Conservation (phyloP, 306 rosid species). For the Gastrolobium villosum region DNA sequence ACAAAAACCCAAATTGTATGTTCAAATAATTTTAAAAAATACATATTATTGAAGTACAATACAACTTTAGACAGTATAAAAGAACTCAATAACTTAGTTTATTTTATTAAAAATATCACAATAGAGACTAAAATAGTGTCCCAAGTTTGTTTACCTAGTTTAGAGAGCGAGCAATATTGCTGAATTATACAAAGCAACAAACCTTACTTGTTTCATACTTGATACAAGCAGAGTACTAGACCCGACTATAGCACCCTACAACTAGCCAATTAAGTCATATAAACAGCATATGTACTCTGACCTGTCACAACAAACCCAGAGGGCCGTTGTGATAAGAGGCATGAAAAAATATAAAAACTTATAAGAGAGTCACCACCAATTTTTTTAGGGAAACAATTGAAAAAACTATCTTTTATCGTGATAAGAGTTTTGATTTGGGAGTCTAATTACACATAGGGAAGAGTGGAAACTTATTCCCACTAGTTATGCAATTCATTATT, state of each 20-base stretch:
- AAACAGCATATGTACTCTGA: no score
- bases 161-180: neutral
- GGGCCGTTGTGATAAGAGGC: no score
- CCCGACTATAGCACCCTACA: neutral
- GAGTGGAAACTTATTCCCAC: no score
- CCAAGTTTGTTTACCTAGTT: neutral
- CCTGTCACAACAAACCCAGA: no score
- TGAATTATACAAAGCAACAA: neutral
- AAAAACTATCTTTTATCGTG: no score
- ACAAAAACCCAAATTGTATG: neutral
- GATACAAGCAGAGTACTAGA: neutral
- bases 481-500: no score
- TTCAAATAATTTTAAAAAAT: neutral
- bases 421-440: no score
- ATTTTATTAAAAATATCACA: neutral
- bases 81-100: neutral
- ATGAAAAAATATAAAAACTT: no score
- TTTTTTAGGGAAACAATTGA: no score
- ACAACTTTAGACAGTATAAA: neutral
- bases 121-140: neutral
- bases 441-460: no score
- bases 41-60: neutral
- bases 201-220: neutral
- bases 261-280: neutral
- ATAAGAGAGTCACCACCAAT: no score